phyloP scores from a whole-genome alignment of 441 rosid species.

The Corymbia calophylla region DNA sequence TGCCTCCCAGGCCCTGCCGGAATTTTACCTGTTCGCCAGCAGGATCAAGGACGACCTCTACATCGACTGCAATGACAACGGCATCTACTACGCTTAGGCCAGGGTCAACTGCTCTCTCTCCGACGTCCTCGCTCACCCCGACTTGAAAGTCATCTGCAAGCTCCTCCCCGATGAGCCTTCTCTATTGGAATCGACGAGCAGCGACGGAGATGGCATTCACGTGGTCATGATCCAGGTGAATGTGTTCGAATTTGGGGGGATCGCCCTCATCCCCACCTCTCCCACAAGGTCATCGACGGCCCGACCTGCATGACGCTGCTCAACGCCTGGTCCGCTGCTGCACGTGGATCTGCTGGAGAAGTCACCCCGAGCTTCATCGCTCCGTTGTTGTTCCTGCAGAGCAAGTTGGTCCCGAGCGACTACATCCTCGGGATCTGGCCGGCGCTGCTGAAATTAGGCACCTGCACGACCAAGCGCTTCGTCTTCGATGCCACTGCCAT shows the following conservation, averaged over 20 bases:
- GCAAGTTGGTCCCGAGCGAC: background rate
- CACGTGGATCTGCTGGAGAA: background rate
- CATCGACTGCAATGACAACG: conserved; percentile 29
- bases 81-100: conserved; percentile 15
- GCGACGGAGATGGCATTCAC: background rate
- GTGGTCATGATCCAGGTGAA: conserved; percentile 11
- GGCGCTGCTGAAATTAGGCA: conserved; percentile 7
- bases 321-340: background rate
- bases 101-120: conserved; percentile 8
- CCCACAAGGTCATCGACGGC: conserved; percentile 9
- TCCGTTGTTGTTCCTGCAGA: background rate
- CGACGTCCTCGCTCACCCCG: conserved; percentile 17
- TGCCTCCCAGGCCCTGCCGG: conserved; percentile 11
- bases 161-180: conserved; percentile 12
- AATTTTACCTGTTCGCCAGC: conserved; percentile 29
- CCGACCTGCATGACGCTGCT: background rate
- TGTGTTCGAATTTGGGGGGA: conserved; percentile 8
- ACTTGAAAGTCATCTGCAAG: background rate
- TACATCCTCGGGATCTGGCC: background rate
- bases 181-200: background rate
- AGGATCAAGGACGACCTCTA: conserved; percentile 13
- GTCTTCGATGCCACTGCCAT: background rate
- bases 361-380: background rate
- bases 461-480: background rate
- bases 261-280: background rate